Evolutionary conservation across 192 early-diverging fungal genomes (phyloP), one percentile per base, ranked within the genome.

Genomic region (Coemansia brasiliensis): DNA sequence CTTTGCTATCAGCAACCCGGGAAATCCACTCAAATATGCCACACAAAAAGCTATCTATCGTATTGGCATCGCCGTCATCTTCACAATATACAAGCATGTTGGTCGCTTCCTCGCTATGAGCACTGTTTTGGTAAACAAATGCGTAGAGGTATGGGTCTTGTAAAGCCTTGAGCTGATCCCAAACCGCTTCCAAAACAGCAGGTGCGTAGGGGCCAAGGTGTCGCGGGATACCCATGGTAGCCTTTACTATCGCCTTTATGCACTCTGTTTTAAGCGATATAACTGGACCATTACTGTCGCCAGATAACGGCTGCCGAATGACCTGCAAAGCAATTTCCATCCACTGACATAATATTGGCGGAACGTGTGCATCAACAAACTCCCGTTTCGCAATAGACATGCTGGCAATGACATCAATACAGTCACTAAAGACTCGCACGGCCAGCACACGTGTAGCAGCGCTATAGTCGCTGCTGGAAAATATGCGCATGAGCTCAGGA

Each of bases 401-500:
- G 48, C 85, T 90, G 55, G 85, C 83, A 24, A 95, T 63, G 74
- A 92, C 93, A 56, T 94, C 90, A 8, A 94, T 76, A 53, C 91
- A 92, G 51, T 91, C 89, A 32, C 83, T 81, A 67, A 95, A 92
- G 39, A 98, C 90, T 17, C 83, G 71, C 9, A 93, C 85, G 1
- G 92, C 88, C 42, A 91, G 80, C 6, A 84, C 86, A 18, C 94
- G 82, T 4, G 88, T 90, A 39, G 39, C 52, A 10, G 45, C 25
- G 52, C 41, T 46, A 26, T 75, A 58, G 27, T 29, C 37, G 26
- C 41, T 56, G 64, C 72, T 55, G n/a, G 79, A 69, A 63, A 92
- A 83, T 35, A 98, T 92, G n/a, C 82, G 71, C 55, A 82, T 81
- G 37, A 98, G 86, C 69, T 95, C 91, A 0, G 94, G 93, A 29